Conservation (phyloP, 1,139 yeast genomes). For the Geotrichum klebahnii region DNA sequence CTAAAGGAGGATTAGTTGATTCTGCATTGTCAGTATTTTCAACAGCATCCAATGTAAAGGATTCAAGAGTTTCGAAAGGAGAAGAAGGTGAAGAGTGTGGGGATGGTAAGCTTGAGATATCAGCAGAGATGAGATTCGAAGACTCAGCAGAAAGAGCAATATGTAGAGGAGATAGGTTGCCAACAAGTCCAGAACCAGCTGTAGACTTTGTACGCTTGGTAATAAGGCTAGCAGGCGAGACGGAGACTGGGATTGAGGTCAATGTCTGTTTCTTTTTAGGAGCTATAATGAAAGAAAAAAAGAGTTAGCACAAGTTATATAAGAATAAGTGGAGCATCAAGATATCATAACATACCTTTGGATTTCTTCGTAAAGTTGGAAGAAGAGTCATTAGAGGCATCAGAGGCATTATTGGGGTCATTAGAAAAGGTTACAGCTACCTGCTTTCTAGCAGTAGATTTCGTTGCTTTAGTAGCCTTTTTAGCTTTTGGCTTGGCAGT, state of each 20-base stretch:
- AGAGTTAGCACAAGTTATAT: too few relatives aligned
- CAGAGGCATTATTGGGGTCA: background rate
- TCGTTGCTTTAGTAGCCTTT: background rate
- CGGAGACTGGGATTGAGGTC: constrained; percentile 12
- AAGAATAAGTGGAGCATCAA: too few relatives aligned
- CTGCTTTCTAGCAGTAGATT: too few relatives aligned
- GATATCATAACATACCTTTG: background rate
- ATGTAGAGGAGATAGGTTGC: constrained; percentile 7
- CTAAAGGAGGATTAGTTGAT: constrained; percentile 11
- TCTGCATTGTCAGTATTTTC: background rate
- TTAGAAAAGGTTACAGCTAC: constrained; percentile 1
- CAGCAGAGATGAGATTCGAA: constrained; percentile 4
- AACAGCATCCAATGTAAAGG: background rate
- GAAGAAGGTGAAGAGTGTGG: constrained; percentile 16
- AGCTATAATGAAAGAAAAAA: too few relatives aligned
- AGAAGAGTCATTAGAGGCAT: constrained; percentile 6
- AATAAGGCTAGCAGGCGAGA: constrained; percentile 18
- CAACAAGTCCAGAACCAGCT: constrained; percentile 14
- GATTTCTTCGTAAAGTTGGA: background rate
- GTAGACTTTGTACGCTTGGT: constrained; percentile 17
- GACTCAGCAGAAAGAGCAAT: constrained; percentile 6
- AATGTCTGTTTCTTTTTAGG: background rate
- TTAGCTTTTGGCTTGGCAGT: background rate
- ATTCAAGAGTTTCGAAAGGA: constrained; percentile 9
- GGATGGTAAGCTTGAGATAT: constrained; percentile 4